A percentile compares a stretch with the other conserved stretches of the same genome.
Conservation (phyloP, 202 grass and related monocot species). For the Carex arenaria region DNA sequence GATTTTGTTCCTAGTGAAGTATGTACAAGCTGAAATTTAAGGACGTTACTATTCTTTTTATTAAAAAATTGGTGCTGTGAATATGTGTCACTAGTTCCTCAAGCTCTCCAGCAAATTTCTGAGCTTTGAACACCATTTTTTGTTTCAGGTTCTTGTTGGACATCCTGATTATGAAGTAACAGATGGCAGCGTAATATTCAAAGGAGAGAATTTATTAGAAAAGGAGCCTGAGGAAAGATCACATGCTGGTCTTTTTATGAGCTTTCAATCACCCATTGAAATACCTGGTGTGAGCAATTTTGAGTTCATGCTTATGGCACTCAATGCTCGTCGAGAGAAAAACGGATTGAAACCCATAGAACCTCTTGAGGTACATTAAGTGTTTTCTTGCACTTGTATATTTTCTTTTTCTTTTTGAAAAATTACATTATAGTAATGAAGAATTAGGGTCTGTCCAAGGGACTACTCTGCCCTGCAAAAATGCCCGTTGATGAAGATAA, state of each 20-base stretch:
- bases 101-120: not conserved
- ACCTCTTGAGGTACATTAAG: conserved; percentile 61
- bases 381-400: not conserved
- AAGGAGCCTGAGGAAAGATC: conserved; percentile 97
- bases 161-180: conserved; percentile 94
- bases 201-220: conserved; percentile 76
- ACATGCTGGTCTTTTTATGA: conserved; percentile 89
- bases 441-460: not conserved
- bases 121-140: not conserved
- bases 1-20: not conserved
- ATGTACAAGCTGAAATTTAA: not conserved
- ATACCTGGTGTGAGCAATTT: conserved; percentile 95
- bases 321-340: conserved; percentile 82
- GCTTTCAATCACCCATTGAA: conserved; percentile 85
- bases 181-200: conserved; percentile 69
- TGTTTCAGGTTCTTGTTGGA: conserved; percentile 69
- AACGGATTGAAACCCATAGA: conserved; percentile 48
- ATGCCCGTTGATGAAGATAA: not conserved
- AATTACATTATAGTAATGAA: not conserved
- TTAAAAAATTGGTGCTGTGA: not conserved
- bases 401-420: not conserved
- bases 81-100: not conserved
- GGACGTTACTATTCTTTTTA: not conserved
- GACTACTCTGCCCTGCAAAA: not conserved
- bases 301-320: conserved; percentile 88